A percentile compares a stretch with the other conserved stretches of the same genome.
These are phyloP conservation scores for Ophiosphaerella herpotricha DNA, from an alignment of 2,329 filamentous ascomycete species.

Conservation along the genomic window DNA sequence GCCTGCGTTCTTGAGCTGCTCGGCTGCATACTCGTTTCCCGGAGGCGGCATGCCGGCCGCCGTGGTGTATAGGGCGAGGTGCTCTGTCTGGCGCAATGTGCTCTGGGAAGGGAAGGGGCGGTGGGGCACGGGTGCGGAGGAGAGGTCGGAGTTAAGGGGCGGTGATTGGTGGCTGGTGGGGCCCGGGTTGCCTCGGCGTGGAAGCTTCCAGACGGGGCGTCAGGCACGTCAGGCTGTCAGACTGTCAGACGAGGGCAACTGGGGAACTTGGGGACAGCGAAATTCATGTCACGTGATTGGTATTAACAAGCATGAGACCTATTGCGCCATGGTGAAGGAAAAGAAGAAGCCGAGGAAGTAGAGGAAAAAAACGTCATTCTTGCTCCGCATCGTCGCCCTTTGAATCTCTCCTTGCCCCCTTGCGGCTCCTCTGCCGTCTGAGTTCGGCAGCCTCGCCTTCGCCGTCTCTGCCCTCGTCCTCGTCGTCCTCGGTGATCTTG, in stretches of 20 bases:
- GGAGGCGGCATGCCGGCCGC: slow-evolving; percentile 23
- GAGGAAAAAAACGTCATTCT: not conserved
- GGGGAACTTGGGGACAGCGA: not conserved
- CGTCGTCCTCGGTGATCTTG: slow-evolving; percentile 24
- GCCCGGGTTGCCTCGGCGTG: slow-evolving; percentile 3
- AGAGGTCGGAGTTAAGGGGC: slow-evolving; percentile 22
- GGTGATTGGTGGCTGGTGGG: slow-evolving; percentile 19
- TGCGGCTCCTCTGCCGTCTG: slow-evolving; percentile 47
- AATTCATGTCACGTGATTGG: not conserved
- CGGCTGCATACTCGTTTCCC: slow-evolving; percentile 48
- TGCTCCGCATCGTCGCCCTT: slow-evolving; percentile 9
- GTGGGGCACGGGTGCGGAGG: slow-evolving; percentile 12
- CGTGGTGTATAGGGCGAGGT: slow-evolving; percentile 1
- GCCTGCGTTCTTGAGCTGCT: slow-evolving; percentile 58
- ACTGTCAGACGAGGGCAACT: too few species aligned
- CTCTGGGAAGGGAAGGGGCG: too few species aligned
- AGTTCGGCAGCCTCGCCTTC: slow-evolving; percentile 9
- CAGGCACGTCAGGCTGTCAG: too few species aligned
- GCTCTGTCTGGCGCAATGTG: not conserved
- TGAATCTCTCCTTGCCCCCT: slow-evolving; percentile 27
- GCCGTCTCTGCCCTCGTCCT: slow-evolving; percentile 2
- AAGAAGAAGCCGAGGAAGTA: too few species aligned
- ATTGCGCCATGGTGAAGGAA: not conserved
- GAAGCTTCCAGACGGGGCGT: slow-evolving; percentile 30
- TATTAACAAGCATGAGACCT: not conserved